Evolutionary conservation across 2,329 filamentous ascomycete genomes (phyloP).

Genomic region (Colletotrichum somersetense): DNA sequence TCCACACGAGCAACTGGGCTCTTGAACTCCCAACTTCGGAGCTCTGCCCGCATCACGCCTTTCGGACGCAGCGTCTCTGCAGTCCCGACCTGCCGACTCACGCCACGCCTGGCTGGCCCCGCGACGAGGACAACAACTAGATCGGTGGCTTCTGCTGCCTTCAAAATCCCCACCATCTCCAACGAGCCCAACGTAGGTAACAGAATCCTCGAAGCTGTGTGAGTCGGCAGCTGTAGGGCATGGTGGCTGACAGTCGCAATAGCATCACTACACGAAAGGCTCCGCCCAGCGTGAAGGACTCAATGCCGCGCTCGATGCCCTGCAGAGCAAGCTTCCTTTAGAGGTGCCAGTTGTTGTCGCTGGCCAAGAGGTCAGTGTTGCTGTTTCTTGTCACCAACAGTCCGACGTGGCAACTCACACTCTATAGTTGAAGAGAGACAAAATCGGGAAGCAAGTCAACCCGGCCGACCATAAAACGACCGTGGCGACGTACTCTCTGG

Average conservation of each 20-base stretch:
- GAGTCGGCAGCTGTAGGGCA: not conserved
- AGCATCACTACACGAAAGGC: slow-evolving; percentile 92
- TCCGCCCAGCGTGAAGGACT: slow-evolving; percentile 84
- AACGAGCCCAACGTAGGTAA: slow-evolving; percentile 96
- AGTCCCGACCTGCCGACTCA: slow-evolving; percentile 11
- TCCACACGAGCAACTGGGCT: slow-evolving; percentile 38
- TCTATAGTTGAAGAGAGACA: slow-evolving; percentile 73
- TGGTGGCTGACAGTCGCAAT: slow-evolving; percentile 53
- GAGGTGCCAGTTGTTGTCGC: slow-evolving; percentile 87
- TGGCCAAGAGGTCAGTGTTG: slow-evolving; percentile 77
- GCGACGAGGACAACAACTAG: slow-evolving; percentile 50
- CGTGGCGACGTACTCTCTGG: slow-evolving; percentile 88
- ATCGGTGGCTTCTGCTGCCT: slow-evolving; percentile 77
- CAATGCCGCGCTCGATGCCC: slow-evolving; percentile 76
- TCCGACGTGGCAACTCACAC: not conserved
- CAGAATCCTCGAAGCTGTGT: slow-evolving; percentile 16
- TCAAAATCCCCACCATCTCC: slow-evolving; percentile 86
- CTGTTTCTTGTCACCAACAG: not conserved
- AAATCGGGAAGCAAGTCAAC: slow-evolving; percentile 79
- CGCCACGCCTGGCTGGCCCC: slow-evolving; percentile 13
- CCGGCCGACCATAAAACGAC: slow-evolving; percentile 82
- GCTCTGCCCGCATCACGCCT: slow-evolving; percentile 29
- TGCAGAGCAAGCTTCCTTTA: slow-evolving; percentile 77
- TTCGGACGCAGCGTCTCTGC: slow-evolving; percentile 21
- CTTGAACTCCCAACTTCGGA: slow-evolving; percentile 40